Percentiles rank a stretch among this genome's conserved stretches.
phyloP scores from a whole-genome alignment of 805 yeast genomes.

The Yarrowia sp. region DNA sequence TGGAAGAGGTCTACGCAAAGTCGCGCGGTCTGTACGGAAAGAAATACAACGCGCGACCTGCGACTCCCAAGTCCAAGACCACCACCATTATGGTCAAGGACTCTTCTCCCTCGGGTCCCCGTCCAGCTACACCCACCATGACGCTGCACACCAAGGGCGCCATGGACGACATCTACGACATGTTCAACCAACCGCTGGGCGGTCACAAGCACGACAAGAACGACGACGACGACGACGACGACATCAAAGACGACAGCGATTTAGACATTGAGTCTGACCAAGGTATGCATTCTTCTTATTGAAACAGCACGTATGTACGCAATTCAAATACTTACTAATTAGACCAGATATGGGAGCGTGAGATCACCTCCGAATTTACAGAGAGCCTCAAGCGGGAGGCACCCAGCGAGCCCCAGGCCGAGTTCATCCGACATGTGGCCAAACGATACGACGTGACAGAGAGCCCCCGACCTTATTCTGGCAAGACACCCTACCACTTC shows the following conservation, averaged over 20 bases:
- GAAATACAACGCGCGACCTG: conserved; percentile 20
- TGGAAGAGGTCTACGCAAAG: conserved; percentile 63
- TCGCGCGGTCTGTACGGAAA: conserved; percentile 41
- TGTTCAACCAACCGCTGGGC: conserved; percentile 53
- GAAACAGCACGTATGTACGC: conserved; percentile 25
- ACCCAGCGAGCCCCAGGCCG: conserved; percentile 17
- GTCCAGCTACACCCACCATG: conserved; percentile 62
- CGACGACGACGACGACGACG: conserved; percentile 33
- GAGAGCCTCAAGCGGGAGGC: conserved; percentile 6
- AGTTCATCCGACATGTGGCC: conserved; percentile 21
- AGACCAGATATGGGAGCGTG: conserved; percentile 27
- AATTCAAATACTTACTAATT: conserved; percentile 26
- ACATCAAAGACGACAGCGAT: conserved; percentile 25
- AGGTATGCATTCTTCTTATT: conserved; percentile 26
- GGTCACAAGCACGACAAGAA: conserved; percentile 29
- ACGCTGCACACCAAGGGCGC: conserved; percentile 77
- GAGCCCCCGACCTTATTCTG: conserved; percentile 15
- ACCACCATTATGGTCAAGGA: conserved; percentile 18
- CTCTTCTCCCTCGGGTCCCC: not conserved
- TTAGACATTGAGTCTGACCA: not conserved
- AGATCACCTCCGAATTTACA: conserved; percentile 23
- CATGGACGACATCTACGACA: conserved; percentile 64
- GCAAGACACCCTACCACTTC: conserved; percentile 13
- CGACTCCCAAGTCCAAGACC: conserved; percentile 6
- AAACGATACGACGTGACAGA: conserved; percentile 14